Evolutionary conservation across 768 basidiomycete species (phyloP), one percentile per base, ranked within the genome.

Genomic region (Phanerodontia chrysosporium): DNA sequence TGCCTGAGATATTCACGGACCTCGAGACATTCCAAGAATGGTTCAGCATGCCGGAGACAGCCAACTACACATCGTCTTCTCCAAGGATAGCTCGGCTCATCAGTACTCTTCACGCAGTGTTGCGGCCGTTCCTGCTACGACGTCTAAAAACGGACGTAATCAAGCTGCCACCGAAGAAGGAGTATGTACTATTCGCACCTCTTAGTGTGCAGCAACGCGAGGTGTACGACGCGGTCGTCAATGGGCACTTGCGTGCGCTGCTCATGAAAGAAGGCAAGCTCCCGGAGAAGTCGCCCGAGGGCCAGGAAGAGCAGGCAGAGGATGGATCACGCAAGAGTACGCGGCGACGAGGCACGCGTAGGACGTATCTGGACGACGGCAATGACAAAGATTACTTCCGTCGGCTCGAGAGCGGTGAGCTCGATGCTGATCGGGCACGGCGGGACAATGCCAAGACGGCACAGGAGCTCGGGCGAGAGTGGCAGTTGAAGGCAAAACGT

Each of bases 41-140:
- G 95, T 91, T 92, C 67, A 86, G 88, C 67, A 78, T 92, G 25
- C 85, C 88, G 16, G 78, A 82, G 12, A 77, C 89, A 2, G n/a
- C 56, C 5, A 6, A 21, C 59, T 80, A 85, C 61, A 73, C 78
- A 2, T 73, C 77, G 16, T 80, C 82, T 2, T 76, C 80, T 4
- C 78, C 80, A 18, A 83, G 86, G 36, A 84, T 86, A 0, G 73
- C 81, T 0, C 77, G 83, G 42, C 80, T 96, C 64, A 88, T 97
- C 59, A 78, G 83, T 28, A 82, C 89, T 0, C 82, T 98, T 0
- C 95, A 97, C 70, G 83, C 84, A 1, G 95, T 99, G 66, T 83
- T 99, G 51, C 94, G 95, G 65, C 97, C 97, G 1, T 99, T 98
- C 80, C 81, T 98, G 28, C 80, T 98, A 0, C 85, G 97, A 12